A percentile compares a stretch with the other conserved stretches of the same genome.
Conservation (phyloP, 306 rosid species). For the Sesbania bispinosa region DNA sequence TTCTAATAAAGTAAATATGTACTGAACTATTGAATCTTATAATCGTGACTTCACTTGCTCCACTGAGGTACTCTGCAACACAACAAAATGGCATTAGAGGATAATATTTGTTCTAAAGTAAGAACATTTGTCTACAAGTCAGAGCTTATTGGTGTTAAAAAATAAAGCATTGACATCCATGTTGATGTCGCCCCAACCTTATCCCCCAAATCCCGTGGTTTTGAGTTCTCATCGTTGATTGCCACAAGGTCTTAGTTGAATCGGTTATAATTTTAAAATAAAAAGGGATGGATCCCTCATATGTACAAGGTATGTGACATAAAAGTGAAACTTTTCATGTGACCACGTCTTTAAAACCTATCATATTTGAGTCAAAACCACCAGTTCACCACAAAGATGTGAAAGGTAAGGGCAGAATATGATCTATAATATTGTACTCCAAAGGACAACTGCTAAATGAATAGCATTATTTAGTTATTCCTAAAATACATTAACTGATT, state of each 20-base stretch:
- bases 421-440: no score
- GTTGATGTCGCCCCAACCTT: neutral
- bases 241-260: neutral
- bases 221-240: neutral
- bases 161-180: neutral
- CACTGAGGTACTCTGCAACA: conserved; percentile 37
- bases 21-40: conserved; percentile 8
- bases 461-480: no score
- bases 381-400: neutral
- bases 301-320: neutral
- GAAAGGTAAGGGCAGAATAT: neutral
- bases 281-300: neutral
- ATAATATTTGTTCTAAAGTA: neutral
- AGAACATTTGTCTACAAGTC: neutral
- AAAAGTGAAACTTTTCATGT: neutral
- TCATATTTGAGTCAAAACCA: neutral
- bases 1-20: conserved; percentile 1
- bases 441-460: no score
- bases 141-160: neutral
- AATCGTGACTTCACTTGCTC: conserved; percentile 36
- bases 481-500: no score
- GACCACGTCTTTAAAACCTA: neutral
- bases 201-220: neutral
- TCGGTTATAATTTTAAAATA: neutral
- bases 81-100: conserved; percentile 19